Evolutionary conservation across 2,329 filamentous ascomycete genomes (phyloP).

Genomic region (Alternaria gaisen): DNA sequence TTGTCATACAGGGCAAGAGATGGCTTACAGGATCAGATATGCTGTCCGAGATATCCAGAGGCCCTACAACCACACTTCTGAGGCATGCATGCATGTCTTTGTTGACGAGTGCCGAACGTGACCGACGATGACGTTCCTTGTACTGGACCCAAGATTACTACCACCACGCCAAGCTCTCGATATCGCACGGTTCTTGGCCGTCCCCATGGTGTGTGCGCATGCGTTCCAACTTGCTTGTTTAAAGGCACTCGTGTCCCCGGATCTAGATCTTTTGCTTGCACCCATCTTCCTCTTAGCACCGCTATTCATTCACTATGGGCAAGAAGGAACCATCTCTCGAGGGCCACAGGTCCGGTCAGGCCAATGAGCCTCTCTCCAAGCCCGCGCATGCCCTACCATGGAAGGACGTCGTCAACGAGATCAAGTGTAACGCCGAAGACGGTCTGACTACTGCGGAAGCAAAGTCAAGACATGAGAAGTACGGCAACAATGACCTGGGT

Average conservation of each 20-base stretch:
- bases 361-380: slow-evolving; percentile 63
- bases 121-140: slow-evolving; percentile 37
- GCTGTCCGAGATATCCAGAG: slow-evolving; percentile 14
- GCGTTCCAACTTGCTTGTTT: slow-evolving; percentile 32
- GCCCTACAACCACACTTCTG: slow-evolving; percentile 12
- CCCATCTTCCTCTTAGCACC: slow-evolving; percentile 35
- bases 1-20: not conserved
- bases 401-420: slow-evolving; percentile 62
- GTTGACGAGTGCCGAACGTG: slow-evolving; percentile 28
- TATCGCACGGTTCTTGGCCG: slow-evolving; percentile 41
- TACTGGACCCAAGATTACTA: slow-evolving; percentile 36
- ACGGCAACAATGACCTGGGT: slow-evolving; percentile 76
- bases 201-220: slow-evolving; percentile 35
- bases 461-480: slow-evolving; percentile 48
- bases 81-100: slow-evolving; percentile 26
- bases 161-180: slow-evolving; percentile 39
- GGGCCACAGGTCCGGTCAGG: slow-evolving; percentile 56
- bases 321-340: slow-evolving; percentile 48
- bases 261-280: slow-evolving; percentile 42
- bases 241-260: slow-evolving; percentile 41
- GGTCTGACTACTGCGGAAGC: slow-evolving; percentile 72
- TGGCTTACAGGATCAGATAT: not conserved
- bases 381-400: slow-evolving; percentile 71
- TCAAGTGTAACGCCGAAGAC: slow-evolving; percentile 71
- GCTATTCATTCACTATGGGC: slow-evolving; percentile 45